Base-by-base conservation (phyloP, 352 stramenopile species). In the Phytophthora capsici region DNA sequence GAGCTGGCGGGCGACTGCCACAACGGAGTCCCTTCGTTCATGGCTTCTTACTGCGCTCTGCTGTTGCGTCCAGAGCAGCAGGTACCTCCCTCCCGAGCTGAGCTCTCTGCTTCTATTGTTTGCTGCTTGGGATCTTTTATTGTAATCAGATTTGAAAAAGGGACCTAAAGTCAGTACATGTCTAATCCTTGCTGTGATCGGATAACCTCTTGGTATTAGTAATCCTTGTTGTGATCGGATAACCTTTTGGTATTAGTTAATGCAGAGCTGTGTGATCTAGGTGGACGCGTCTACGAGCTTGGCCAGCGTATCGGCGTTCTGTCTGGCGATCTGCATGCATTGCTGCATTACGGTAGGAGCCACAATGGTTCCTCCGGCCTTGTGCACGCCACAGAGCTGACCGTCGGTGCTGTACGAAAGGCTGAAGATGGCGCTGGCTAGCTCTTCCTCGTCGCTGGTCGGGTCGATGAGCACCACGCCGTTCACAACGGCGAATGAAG, bases 331-430 rank as follows among this genome's bases (percentile, higher is more conserved):
- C 22, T 72, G 43, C 82, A 93, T 92, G 64, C 84, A 92, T 40
- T 74, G 37, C 23, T 89, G 76, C 43, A 95, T 81, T 28, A 73
- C 86, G 25, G 50, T 53, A 1, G 80, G 57, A 6, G 77, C 57
- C 14, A 93, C 56, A 16, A 86, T 67, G 1, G 58, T 45, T 8
- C 86, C 86, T 20, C 86, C 86, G 8, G 86, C 66, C 60, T 95
- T 95, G 63, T 92, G 75, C 40, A 95, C 82, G 19, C 84, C 58
- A 48, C 75, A 85, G 40, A 95, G 80, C 63, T 89, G 70, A 14
- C 69, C 74, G 4, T 83, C 63, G 12, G 80, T 88, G 43, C 61
- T 92, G 71, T 90, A 91, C 22, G 83, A 77, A 58, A 94, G 63
- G 45, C 66, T 87, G 60, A 92, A 84, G n/a, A 73, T 57, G 57